Evolutionary conservation across 2,329 filamentous ascomycete species (phyloP).

Genomic region (Penicillium brasilianum): DNA sequence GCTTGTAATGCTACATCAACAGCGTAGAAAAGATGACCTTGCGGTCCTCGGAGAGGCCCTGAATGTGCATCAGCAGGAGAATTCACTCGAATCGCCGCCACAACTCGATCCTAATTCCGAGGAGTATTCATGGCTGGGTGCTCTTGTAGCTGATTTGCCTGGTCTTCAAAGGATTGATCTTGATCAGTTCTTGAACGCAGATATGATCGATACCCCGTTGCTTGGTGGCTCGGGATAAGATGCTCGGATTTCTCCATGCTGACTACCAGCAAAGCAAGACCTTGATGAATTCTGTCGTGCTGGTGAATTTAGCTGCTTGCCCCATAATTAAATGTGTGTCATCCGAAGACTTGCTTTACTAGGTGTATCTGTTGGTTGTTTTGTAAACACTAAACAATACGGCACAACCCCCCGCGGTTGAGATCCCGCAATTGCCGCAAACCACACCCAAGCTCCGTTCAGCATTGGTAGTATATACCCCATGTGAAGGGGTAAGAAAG

Average conservation of each 20-base stretch:
- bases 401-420: not conserved
- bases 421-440: slow-evolving; percentile 13
- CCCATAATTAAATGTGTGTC: not conserved
- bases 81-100: slow-evolving; percentile 12
- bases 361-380: not conserved
- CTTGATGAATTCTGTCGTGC: too few relatives aligned
- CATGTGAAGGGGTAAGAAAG: not conserved
- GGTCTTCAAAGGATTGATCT: slow-evolving; percentile 48
- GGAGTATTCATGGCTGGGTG: slow-evolving; percentile 48
- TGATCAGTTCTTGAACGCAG: slow-evolving; percentile 45
- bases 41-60: slow-evolving; percentile 38
- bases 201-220: slow-evolving; percentile 25
- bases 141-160: slow-evolving; percentile 48
- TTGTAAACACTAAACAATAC: not conserved
- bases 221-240: not conserved
- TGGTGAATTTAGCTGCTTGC: too few relatives aligned
- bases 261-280: not conserved
- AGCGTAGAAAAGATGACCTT: slow-evolving; percentile 48
- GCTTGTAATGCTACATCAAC: slow-evolving; percentile 57
- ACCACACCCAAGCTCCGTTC: not conserved
- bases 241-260: not conserved
- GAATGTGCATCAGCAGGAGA: slow-evolving; percentile 28
- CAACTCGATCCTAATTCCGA: slow-evolving; percentile 30
- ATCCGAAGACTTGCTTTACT: not conserved
- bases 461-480: not conserved